These are phyloP conservation scores for Sporisorium sorghi DNA, from an alignment of 1,284 basidiomycete genomes.

Conservation along the genomic window DNA sequence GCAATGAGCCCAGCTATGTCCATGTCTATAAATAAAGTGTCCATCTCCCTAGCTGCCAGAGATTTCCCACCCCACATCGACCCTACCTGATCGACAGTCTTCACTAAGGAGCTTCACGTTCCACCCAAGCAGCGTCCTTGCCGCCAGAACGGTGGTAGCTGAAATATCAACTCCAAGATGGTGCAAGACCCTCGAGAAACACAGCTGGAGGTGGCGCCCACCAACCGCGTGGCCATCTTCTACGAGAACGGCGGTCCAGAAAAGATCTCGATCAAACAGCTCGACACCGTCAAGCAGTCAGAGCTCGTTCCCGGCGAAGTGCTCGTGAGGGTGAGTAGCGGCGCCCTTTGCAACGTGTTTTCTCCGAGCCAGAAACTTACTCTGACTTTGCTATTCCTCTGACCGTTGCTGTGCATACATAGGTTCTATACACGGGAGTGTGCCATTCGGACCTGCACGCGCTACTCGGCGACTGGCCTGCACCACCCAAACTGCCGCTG, in stretches of 20 bases:
- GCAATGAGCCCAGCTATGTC: neutral
- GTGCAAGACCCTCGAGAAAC: slow-evolving; percentile 39
- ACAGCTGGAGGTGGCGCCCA: slow-evolving; percentile 30
- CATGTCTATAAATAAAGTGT: neutral
- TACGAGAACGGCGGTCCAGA: slow-evolving; percentile 50
- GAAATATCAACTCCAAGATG: slow-evolving; percentile 13
- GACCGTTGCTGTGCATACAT: neutral
- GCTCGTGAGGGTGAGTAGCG: slow-evolving; percentile 76
- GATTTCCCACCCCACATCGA: neutral
- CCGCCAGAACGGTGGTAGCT: neutral
- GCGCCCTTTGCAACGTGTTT: no score
- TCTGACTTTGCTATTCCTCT: neutral
- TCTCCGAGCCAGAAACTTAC: no score
- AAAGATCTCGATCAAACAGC: slow-evolving; percentile 37
- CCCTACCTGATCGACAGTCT: neutral
- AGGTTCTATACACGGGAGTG: slow-evolving; percentile 49
- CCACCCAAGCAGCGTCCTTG: neutral
- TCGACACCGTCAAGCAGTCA: slow-evolving; percentile 25
- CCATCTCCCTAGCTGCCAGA: neutral
- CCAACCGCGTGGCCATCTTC: slow-evolving; percentile 49
- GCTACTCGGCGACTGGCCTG: slow-evolving; percentile 66
- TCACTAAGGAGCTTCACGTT: no score
- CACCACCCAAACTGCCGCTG: slow-evolving; percentile 75
- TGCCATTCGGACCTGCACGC: slow-evolving; percentile 57
- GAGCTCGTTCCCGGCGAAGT: slow-evolving; percentile 83